These are phyloP conservation scores for Herpetospermum pedunculosum DNA, from an alignment of 306 rosid genomes.

Conservation along the genomic window DNA sequence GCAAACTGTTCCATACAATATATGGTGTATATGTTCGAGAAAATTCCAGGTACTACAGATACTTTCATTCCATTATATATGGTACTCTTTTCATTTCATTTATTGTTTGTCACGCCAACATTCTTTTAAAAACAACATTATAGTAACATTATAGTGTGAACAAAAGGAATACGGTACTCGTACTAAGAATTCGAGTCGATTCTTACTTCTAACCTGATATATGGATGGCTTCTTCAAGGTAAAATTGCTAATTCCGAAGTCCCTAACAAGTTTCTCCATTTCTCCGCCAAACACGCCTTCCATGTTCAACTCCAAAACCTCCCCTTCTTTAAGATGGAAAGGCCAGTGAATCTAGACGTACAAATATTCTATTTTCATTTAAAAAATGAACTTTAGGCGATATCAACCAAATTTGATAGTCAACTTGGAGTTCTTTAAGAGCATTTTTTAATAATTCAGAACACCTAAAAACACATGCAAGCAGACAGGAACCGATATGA, in stretches of 20 bases:
- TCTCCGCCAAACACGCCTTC: conserved; percentile 3
- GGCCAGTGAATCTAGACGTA: neutral
- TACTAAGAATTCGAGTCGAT: no score
- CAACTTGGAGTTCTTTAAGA: conserved; percentile 50
- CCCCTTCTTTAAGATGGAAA: neutral
- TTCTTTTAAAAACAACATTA: no score
- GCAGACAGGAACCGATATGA: neutral
- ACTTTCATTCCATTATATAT: no score
- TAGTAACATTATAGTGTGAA: no score
- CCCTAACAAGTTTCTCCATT: conserved; percentile 18
- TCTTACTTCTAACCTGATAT: neutral
- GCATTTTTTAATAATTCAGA: conserved; percentile 35
- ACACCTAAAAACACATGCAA: conserved; percentile 29
- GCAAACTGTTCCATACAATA: neutral
- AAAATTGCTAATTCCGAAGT: conserved; percentile 46
- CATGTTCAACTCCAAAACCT: neutral
- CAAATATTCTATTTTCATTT: neutral
- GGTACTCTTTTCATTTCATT: no score
- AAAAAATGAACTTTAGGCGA: neutral
- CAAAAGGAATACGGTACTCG: no score
- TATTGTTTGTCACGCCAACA: no score
- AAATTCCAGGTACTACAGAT: no score
- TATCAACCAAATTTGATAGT: conserved; percentile 26
- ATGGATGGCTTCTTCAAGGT: conserved; percentile 24
- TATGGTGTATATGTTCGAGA: neutral